Evolutionary conservation across 106 monocot genomes (phyloP), one percentile per base, ranked within the genome.

Genomic region (Allium sativum): DNA sequence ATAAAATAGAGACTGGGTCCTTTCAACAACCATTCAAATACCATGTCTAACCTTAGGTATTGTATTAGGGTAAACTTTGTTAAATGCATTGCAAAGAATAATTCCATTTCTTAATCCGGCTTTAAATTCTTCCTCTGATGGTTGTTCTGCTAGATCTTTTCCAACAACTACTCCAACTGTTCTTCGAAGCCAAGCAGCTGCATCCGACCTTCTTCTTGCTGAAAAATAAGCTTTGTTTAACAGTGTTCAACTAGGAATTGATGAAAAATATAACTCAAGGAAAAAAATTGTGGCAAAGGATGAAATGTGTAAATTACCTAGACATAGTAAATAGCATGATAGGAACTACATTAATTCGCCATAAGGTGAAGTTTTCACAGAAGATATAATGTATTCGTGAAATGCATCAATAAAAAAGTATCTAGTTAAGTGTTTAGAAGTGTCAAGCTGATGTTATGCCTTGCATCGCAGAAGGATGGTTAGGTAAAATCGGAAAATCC

Each of bases 1-100:
- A 43, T 15, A 60, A 17, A 10, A 13, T 10, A 59, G 12, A 17
- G 10, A 45, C 41, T 45, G 45, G 10, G 6, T 14, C 40, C 40
- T 17, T 31, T 31, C 31, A 31, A 31, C 31, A 58, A 40, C 18
- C 10, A 60, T 10, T n/a, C 41, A 14, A 16, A 15, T 7, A 15
- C 13, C 40, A 42, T 41, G 41, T 14, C 45, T 21, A 11, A 92
- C 92, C 96, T 96, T 90, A 21, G 87, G 84, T n/a, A 96, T 62
- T 2, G 91, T 72, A 50, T 80, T 91, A 42, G 84, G 87, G 19
- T 84, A 75, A 58, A 96, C 81, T 55, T 78, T 91, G 65, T 96
- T 96, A 20, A 96, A 65, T 12, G 72, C 96, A 85, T 81, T 84
- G 80, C 96, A 96, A 14, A 91, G 87, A 56, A 96, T 80, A 54